A percentile compares a stretch with the other conserved stretches of the same genome.
phyloP scores from a whole-genome alignment of 306 rosid genomes.

The Vachellia collinsii region DNA sequence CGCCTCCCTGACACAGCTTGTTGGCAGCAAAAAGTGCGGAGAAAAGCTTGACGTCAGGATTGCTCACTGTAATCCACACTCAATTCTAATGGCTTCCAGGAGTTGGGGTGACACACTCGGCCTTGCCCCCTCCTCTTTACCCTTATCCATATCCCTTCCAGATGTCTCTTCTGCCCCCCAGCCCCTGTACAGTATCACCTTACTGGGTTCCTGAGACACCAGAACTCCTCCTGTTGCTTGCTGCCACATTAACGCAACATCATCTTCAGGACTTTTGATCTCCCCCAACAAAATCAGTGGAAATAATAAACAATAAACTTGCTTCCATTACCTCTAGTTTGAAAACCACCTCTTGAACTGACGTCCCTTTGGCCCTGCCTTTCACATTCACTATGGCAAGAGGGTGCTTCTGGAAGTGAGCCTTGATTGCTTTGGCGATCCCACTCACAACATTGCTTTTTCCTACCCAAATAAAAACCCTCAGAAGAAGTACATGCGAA shows the following conservation, averaged over 20 bases:
- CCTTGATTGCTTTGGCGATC: constrained; percentile 71
- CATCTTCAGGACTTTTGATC: constrained; percentile 29
- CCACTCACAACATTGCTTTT: constrained; percentile 78
- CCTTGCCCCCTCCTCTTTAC: constrained; percentile 36
- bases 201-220: constrained; percentile 88
- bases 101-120: constrained; percentile 69
- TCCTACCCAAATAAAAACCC: constrained; percentile 47
- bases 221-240: constrained; percentile 85
- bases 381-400: constrained; percentile 83
- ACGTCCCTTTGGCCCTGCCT: constrained; percentile 93
- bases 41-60: neutral
- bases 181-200: constrained; percentile 85
- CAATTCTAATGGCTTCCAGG: constrained; percentile 81
- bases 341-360: constrained; percentile 77
- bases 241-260: constrained; percentile 44
- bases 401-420: constrained; percentile 71
- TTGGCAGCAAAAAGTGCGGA: neutral
- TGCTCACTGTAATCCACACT: constrained; percentile 68
- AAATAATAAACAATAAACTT: constrained; percentile 11
- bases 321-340: constrained; percentile 69
- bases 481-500: constrained; percentile 14
- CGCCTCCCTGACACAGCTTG: neutral
- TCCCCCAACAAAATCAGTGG: too few species aligned
- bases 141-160: neutral
- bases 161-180: constrained; percentile 69